phyloP scores from a whole-genome alignment of 108 stramenopile genomes.

The Fragilariopsis cylindrus region DNA sequence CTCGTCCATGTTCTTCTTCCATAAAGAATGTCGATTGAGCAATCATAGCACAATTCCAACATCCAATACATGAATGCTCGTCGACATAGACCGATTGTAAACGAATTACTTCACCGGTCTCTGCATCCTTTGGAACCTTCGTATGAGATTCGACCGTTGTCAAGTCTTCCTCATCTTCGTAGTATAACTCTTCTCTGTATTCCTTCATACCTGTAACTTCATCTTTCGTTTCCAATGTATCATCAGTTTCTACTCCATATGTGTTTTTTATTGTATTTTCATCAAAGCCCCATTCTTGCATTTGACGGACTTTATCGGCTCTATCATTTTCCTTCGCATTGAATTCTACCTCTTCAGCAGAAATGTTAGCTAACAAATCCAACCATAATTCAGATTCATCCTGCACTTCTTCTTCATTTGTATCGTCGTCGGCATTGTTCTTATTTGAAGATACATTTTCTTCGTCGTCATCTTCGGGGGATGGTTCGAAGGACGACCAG shows the following conservation, averaged over 20 bases:
- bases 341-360: constrained; percentile 76
- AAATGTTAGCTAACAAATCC: constrained; percentile 61
- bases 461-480: constrained; percentile 34
- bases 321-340: constrained; percentile 72
- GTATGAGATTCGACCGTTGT: constrained; percentile 71
- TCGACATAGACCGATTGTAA: constrained; percentile 89
- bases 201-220: constrained; percentile 47
- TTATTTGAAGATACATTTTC: not conserved
- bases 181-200: constrained; percentile 56
- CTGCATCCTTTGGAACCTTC: constrained; percentile 66
- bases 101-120: constrained; percentile 69
- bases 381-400: constrained; percentile 75
- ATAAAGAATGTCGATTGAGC: constrained; percentile 93
- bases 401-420: constrained; percentile 26
- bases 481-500: constrained; percentile 69
- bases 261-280: constrained; percentile 60
- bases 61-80: constrained; percentile 92
- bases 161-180: constrained; percentile 52
- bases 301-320: constrained; percentile 80
- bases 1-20: constrained; percentile 86
- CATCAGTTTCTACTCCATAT: constrained; percentile 66
- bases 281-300: constrained; percentile 84
- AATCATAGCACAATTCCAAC: constrained; percentile 86
- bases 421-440: not conserved
- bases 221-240: constrained; percentile 57